Evolutionary conservation across 768 basidiomycete genomes (phyloP).

Genomic region (Lentinus tigrinus): DNA sequence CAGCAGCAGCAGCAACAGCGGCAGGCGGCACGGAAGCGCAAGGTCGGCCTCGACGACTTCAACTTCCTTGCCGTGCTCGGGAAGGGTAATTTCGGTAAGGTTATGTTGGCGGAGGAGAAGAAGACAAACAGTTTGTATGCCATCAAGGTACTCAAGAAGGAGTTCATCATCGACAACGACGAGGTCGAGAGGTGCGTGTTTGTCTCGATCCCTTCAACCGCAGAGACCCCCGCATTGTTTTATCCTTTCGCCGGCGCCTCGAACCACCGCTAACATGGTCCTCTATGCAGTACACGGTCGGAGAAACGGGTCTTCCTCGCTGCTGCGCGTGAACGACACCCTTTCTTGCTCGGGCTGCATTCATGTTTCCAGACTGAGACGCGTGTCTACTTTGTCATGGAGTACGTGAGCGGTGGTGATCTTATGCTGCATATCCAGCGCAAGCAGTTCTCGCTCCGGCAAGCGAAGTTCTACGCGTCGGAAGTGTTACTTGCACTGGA

Average conservation of each 20-base stretch:
- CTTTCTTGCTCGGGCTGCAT: slow-evolving; percentile 93
- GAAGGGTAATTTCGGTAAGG: slow-evolving; percentile 99
- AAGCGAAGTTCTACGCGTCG: slow-evolving; percentile 98
- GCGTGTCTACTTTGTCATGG: slow-evolving; percentile 99
- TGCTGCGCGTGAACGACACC: slow-evolving; percentile 95
- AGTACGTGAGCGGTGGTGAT: slow-evolving; percentile 98
- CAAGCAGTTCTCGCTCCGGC: slow-evolving; percentile 96
- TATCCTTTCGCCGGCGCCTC: neutral
- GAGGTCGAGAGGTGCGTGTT: slow-evolving; percentile 90
- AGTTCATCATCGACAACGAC: slow-evolving; percentile 99
- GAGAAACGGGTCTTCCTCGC: slow-evolving; percentile 98
- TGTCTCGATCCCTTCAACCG: neutral
- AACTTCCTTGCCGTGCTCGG: slow-evolving; percentile 98
- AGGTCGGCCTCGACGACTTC: slow-evolving; percentile 97
- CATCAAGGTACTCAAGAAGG: slow-evolving; percentile 99
- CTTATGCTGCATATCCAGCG: slow-evolving; percentile 99
- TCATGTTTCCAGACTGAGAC: slow-evolving; percentile 99
- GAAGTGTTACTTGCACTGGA: slow-evolving; percentile 95
- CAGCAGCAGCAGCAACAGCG: slow-evolving; percentile 42
- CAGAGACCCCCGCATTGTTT: neutral
- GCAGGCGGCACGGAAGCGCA: slow-evolving; percentile 57
- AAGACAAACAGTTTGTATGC: slow-evolving; percentile 83
- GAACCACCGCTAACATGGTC: no score
- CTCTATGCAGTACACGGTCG: slow-evolving; percentile 77
- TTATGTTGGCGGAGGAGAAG: slow-evolving; percentile 99